These are phyloP conservation scores for Podospora appendiculata DNA, from an alignment of 495 filamentous ascomycete species.

Conservation along the genomic window DNA sequence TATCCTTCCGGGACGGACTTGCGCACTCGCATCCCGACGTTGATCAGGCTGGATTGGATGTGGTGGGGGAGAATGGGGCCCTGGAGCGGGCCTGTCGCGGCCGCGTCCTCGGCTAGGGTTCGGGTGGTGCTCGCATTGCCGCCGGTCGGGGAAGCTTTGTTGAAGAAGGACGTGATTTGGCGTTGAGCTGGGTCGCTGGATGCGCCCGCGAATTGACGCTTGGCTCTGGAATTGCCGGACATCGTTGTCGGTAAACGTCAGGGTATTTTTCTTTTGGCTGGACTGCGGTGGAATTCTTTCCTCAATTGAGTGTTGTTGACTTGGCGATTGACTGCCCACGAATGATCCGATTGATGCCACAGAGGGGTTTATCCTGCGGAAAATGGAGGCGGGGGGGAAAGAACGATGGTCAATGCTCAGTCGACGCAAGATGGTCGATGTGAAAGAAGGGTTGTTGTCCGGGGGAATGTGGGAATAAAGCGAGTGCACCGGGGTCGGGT, in stretches of 20 bases:
- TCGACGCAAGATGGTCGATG: too few species aligned
- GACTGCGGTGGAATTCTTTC: too few species aligned
- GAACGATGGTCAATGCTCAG: too few species aligned
- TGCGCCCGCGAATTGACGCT: constrained; percentile 44
- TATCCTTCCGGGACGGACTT: constrained; percentile 90
- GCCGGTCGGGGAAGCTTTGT: constrained; percentile 7
- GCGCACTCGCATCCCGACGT: constrained; percentile 86
- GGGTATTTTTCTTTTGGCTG: background rate
- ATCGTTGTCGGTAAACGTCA: constrained; percentile 15
- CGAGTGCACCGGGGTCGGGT: too few species aligned
- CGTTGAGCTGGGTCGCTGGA: constrained; percentile 41
- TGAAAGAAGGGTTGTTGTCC: too few species aligned
- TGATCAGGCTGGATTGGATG: constrained; percentile 71
- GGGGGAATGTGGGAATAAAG: too few species aligned
- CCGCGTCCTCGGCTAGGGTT: background rate
- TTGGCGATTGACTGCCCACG: too few species aligned
- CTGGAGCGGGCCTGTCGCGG: constrained; percentile 24
- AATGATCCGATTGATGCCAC: too few species aligned
- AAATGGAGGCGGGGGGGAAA: too few species aligned
- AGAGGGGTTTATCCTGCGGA: too few species aligned
- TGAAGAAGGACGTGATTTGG: constrained; percentile 44
- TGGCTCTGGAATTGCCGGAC: constrained; percentile 33
- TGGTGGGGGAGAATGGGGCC: constrained; percentile 48
- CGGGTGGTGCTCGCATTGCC: background rate
- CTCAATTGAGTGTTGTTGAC: too few species aligned